These are phyloP conservation scores for Paraglomus occultum DNA, from an alignment of 192 early-diverging fungal genomes.

Conservation along the genomic window DNA sequence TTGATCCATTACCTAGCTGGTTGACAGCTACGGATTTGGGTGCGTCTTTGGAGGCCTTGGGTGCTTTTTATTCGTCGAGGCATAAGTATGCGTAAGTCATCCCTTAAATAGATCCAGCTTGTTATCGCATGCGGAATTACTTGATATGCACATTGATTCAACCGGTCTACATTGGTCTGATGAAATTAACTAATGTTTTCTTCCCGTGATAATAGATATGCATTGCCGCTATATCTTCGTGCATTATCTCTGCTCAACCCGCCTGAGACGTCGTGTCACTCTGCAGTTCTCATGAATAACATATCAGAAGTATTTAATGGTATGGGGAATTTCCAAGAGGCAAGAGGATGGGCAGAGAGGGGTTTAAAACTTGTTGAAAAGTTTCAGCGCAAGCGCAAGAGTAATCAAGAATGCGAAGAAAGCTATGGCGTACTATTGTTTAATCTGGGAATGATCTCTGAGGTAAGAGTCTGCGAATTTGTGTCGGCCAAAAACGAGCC, in stretches of 20 bases:
- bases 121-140: neutral
- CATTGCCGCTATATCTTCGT: slow-evolving; percentile 54
- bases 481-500: neutral
- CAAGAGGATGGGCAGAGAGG: slow-evolving; percentile 52
- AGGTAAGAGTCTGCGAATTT: slow-evolving; percentile 39
- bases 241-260: slow-evolving; percentile 43
- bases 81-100: slow-evolving; percentile 46
- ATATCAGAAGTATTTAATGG: slow-evolving; percentile 55
- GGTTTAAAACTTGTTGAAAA: slow-evolving; percentile 49
- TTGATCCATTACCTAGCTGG: slow-evolving; percentile 53
- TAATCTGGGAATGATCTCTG: slow-evolving; percentile 57
- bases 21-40: slow-evolving; percentile 53
- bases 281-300: slow-evolving; percentile 57
- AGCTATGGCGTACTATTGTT: slow-evolving; percentile 52
- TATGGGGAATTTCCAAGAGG: slow-evolving; percentile 48
- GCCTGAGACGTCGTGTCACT: slow-evolving; percentile 44
- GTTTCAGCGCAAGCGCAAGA: slow-evolving; percentile 33
- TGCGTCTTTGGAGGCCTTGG: slow-evolving; percentile 53
- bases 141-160: no score
- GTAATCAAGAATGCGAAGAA: slow-evolving; percentile 48
- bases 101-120: neutral
- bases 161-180: no score
- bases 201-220: slow-evolving; percentile 38
- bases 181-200: neutral
- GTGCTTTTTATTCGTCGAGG: slow-evolving; percentile 50